Evolutionary conservation across 2,329 filamentous ascomycete species (phyloP).

Genomic region (Alternaria sp.): DNA sequence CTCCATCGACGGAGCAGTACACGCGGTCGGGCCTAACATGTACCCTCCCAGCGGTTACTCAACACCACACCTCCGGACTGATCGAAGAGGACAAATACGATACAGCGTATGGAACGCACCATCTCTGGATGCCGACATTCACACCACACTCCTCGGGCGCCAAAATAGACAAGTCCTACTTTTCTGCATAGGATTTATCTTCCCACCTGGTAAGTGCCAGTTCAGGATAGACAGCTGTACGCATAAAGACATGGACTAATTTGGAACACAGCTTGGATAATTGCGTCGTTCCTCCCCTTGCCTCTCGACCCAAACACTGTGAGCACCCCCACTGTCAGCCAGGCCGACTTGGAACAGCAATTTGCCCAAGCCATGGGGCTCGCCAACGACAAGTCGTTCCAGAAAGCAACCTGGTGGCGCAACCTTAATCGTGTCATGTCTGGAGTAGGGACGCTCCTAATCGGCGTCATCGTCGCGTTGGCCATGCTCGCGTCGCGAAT

Average conservation of each 20-base stretch:
- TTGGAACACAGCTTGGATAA: conserved; percentile 72
- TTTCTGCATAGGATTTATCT: conserved; percentile 79
- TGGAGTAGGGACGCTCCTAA: conserved; percentile 63
- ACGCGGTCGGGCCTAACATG: conserved; percentile 41
- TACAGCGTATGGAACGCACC: conserved; percentile 77
- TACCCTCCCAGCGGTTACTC: conserved; percentile 39
- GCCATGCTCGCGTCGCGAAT: conserved; percentile 51
- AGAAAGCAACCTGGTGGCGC: conserved; percentile 72
- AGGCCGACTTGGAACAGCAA: conserved; percentile 54
- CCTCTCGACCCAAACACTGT: conserved; percentile 63
- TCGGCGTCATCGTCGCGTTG: conserved; percentile 58
- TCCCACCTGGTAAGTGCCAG: conserved; percentile 64
- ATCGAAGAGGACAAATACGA: conserved; percentile 57
- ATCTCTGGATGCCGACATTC: conserved; percentile 69
- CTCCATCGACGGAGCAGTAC: conserved; percentile 41
- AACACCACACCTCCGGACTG: conserved; percentile 50
- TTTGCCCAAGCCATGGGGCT: conserved; percentile 56
- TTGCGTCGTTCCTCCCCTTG: conserved; percentile 77
- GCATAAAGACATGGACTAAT: conserved; percentile 30
- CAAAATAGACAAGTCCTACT: conserved; percentile 78
- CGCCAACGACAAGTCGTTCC: conserved; percentile 59
- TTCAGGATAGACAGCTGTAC: conserved; percentile 14
- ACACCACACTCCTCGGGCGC: conserved; percentile 68
- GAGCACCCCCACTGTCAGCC: conserved; percentile 50
- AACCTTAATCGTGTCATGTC: conserved; percentile 70